Base-by-base conservation (phyloP, 805 yeast genomes). In the Kregervanrija fluxuum region DNA sequence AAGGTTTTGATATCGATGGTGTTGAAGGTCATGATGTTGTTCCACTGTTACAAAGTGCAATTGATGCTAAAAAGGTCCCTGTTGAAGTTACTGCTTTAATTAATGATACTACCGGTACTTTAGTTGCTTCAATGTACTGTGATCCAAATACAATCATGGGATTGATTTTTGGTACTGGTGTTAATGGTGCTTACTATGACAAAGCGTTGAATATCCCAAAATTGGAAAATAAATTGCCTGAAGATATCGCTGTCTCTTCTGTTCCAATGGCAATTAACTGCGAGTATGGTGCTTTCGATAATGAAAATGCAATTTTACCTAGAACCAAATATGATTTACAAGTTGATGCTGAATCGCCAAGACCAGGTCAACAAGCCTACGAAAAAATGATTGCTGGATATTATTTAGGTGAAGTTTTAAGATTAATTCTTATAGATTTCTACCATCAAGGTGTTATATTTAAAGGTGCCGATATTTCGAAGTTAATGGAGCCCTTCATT, bases 351-450 rank as follows among this genome's bases (percentile, higher is more conserved):
- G 83, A 85, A 60, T 84, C 95, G 35, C 98, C 98, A 57, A 83
- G 96, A 70, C 97, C 97, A 41, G 89, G 91, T 52, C 95, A 91
- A 71, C 99, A 91, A 69, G 62, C 90, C 44, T 91, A 88, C 66
- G 98, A 91, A 73, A 91, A 91, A 73, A 88, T 91, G 96, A 87
- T 91, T 58, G 86, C 96, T 35, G 99, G 99, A 54, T 87, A 89
- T 70, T 91, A 93, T 68, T 71, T 91, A 60, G 99, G 98, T 60
- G 98, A 91, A 71, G 71, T 91, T 40, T 68, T 90, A 59, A 82
- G 98, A 64, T 73, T 89, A 64, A 75, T 83, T 43, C 69, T 91
- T 58, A 58, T 88, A 17, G 97, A 90, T 53, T 74, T 87, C 54
- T 66, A 78, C 57, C 70, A 71, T 33, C 77, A 76, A 45, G 83